A percentile compares a stretch with the other conserved stretches of the same genome.
These are phyloP conservation scores for Fusarium pseudocircinatum DNA, from an alignment of 2,329 filamentous ascomycete genomes.

Conservation along the genomic window DNA sequence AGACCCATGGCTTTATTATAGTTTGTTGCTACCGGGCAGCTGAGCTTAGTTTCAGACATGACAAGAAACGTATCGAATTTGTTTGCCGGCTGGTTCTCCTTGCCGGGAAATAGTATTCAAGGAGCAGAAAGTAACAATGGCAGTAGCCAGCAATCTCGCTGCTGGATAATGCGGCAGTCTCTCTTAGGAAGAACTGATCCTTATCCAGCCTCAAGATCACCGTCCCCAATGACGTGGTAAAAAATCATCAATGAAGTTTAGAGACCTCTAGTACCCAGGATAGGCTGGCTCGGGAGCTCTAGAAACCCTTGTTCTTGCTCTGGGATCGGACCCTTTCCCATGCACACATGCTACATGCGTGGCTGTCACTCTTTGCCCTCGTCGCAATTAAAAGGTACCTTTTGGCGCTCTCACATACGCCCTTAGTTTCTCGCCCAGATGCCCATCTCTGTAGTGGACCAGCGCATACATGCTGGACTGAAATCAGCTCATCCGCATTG, in stretches of 20 bases:
- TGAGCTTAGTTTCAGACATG: constrained; percentile 13
- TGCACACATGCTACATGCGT: constrained; percentile 36
- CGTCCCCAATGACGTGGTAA: constrained; percentile 28
- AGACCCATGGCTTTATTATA: background rate
- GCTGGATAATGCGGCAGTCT: background rate
- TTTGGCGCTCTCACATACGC: constrained; percentile 25
- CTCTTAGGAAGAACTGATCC: constrained; percentile 19
- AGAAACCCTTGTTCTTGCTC: constrained; percentile 28
- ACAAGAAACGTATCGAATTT: background rate
- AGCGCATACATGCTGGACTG: constrained; percentile 5
- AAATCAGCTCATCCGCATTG: constrained; percentile 1
- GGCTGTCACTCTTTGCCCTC: constrained; percentile 26
- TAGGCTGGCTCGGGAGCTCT: constrained; percentile 24
- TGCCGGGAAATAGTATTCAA: background rate
- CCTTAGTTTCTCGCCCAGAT: constrained; percentile 29
- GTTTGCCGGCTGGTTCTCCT: background rate
- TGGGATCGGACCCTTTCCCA: constrained; percentile 35
- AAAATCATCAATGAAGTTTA: constrained; percentile 8
- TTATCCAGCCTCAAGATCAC: constrained; percentile 14
- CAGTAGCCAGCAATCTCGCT: constrained; percentile 3
- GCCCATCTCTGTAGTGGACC: constrained; percentile 15
- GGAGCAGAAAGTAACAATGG: background rate
- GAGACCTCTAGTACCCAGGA: constrained; percentile 2
- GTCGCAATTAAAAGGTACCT: constrained; percentile 21
- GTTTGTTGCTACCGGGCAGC: background rate